A percentile compares a stretch with the other conserved stretches of the same genome.
phyloP scores from a whole-genome alignment of 2,329 filamentous ascomycete species.

The Neofusicoccum sp. region DNA sequence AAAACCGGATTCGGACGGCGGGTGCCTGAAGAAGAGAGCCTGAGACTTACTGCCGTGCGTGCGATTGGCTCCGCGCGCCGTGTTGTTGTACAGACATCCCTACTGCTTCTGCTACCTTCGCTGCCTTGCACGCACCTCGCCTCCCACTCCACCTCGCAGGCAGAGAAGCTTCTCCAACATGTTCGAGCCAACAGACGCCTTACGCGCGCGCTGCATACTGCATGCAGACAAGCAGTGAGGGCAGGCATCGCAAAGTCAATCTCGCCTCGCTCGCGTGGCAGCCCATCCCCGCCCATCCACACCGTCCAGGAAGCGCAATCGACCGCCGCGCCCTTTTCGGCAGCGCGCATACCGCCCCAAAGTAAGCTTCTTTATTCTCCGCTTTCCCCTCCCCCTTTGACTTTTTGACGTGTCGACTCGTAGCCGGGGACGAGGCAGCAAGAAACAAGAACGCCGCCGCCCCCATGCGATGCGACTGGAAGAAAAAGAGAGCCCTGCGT shows the following conservation, averaged over 20 bases:
- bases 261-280: background rate
- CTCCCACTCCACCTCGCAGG: background rate
- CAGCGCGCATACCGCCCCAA: too few relatives aligned
- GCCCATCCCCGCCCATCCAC: background rate
- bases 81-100: background rate
- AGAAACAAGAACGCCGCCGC: too few relatives aligned
- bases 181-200: background rate
- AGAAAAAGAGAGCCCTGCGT: too few relatives aligned
- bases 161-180: background rate
- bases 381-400: too few relatives aligned
- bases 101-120: slow-evolving; percentile 3
- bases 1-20: slow-evolving; percentile 1
- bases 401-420: too few relatives aligned
- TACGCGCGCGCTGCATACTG: background rate
- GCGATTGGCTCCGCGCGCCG: background rate
- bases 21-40: background rate
- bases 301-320: too few relatives aligned
- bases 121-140: background rate
- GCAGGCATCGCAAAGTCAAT: background rate
- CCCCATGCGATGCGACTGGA: too few relatives aligned
- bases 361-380: too few relatives aligned
- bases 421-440: too few relatives aligned
- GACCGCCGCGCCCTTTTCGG: too few relatives aligned
- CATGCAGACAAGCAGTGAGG: too few relatives aligned
- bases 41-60: background rate